Conservation (phyloP, 1,139 yeast species). For the Candida sanyaensis region DNA sequence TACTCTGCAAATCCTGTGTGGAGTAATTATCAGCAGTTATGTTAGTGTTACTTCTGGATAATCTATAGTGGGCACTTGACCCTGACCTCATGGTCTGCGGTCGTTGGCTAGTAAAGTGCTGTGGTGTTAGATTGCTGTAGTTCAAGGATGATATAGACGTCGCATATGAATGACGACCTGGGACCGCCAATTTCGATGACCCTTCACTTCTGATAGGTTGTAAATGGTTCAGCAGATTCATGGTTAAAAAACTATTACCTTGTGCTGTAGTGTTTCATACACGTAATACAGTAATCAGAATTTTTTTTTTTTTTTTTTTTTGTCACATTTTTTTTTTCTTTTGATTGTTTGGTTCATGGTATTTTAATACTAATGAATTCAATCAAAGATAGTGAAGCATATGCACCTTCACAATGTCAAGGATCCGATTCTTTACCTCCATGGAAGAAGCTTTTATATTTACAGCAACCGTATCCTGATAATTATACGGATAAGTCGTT, state of each 20-base stretch:
- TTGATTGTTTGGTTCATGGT: neutral
- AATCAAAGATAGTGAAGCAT: neutral
- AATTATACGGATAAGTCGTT: slow-evolving; percentile 85
- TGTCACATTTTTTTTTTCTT: neutral
- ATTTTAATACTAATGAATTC: neutral
- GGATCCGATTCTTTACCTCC: slow-evolving; percentile 5
- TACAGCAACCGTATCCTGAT: slow-evolving; percentile 85
- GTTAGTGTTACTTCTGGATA: slow-evolving; percentile 31
- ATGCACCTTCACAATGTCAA: neutral
- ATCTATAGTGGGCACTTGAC: slow-evolving; percentile 18
- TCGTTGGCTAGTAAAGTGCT: slow-evolving; percentile 2
- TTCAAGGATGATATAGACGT: slow-evolving; percentile 15
- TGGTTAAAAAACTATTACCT: neutral
- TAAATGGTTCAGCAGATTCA: neutral
- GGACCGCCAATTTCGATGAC: slow-evolving; percentile 12
- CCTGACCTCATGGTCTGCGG: slow-evolving; percentile 14
- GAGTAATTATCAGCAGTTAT: slow-evolving; percentile 18
- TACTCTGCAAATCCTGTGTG: slow-evolving; percentile 27
- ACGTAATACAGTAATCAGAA: too few relatives aligned
- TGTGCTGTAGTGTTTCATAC: too few relatives aligned
- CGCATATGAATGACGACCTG: slow-evolving; percentile 14
- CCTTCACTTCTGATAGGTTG: slow-evolving; percentile 7
- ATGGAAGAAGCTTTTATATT: slow-evolving; percentile 90
- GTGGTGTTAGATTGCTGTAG: slow-evolving; percentile 8
- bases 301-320: neutral